Conservation (phyloP, 1,284 basidiomycete species). For the Trametes sp. region DNA sequence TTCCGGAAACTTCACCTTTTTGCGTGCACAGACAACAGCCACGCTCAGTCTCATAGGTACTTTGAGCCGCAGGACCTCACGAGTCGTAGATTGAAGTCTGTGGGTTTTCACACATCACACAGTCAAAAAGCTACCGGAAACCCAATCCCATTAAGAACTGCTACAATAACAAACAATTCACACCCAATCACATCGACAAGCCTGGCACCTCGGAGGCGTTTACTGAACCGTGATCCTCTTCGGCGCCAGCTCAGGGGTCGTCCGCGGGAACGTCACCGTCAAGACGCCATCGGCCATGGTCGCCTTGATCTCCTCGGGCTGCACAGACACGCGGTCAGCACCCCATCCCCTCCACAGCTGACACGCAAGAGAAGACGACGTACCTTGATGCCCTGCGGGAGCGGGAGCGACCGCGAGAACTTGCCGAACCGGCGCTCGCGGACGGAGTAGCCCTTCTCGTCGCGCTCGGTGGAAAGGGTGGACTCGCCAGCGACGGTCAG, state of each 20-base stretch:
- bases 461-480: conserved; percentile 42
- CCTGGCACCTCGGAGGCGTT: background rate
- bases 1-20: too few relatives aligned
- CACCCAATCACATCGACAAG: background rate
- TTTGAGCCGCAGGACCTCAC: too few relatives aligned
- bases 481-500: conserved; percentile 53
- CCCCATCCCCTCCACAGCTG: too few relatives aligned
- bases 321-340: conserved; percentile 5
- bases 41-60: too few relatives aligned
- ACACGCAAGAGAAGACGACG: conserved; percentile 5
- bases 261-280: conserved; percentile 51
- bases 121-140: conserved; percentile 3
- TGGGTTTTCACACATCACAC: too few relatives aligned
- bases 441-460: conserved; percentile 49
- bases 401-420: conserved; percentile 50
- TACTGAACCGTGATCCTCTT: conserved; percentile 30
- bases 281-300: conserved; percentile 50
- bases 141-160: conserved; percentile 15
- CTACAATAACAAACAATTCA: conserved; percentile 18
- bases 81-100: too few relatives aligned
- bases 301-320: conserved; percentile 50
- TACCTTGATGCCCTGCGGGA: conserved; percentile 55
- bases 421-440: conserved; percentile 54
- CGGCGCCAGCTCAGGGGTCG: conserved; percentile 37
- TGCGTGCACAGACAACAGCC: too few relatives aligned